These are phyloP conservation scores for Hysterium pulicare DNA, from an alignment of 2,329 filamentous ascomycete species.

Conservation along the genomic window DNA sequence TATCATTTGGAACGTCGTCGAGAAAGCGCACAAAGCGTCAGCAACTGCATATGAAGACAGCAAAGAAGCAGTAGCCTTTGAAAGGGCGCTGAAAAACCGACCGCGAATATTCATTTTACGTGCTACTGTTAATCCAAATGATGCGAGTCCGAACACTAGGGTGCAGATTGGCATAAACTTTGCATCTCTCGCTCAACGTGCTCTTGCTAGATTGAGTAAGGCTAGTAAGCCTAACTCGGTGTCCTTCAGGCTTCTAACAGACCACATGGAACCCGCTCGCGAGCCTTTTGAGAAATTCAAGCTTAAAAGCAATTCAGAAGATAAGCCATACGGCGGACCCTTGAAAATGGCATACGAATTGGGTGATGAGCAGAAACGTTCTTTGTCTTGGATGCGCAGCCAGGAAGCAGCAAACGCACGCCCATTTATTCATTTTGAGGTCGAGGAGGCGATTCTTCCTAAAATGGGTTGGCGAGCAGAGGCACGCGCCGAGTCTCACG, in stretches of 20 bases:
- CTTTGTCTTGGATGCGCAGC: conserved; percentile 57
- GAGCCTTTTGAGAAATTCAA: conserved; percentile 39
- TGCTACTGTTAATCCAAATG: conserved; percentile 15
- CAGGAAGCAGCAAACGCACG: conserved; percentile 47
- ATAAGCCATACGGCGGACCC: conserved; percentile 23
- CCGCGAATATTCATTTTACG: conserved; percentile 29
- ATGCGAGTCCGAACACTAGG: conserved; percentile 19
- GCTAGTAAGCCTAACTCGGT: conserved; percentile 25
- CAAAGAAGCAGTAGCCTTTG: conserved; percentile 48
- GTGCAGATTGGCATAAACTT: conserved; percentile 44
- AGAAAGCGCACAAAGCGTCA: conserved; percentile 3
- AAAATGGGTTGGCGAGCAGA: conserved; percentile 57
- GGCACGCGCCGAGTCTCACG: conserved; percentile 44
- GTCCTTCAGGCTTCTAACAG: conserved; percentile 47
- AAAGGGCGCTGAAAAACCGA: conserved; percentile 49
- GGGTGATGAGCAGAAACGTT: conserved; percentile 52
- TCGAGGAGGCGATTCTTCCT: conserved; percentile 53
- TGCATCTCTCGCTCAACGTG: conserved; percentile 43
- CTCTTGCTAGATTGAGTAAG: conserved; percentile 29
- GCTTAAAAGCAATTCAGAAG: conserved; percentile 42
- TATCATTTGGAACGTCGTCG: conserved; percentile 23
- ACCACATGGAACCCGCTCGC: conserved; percentile 38
- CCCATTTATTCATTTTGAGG: conserved; percentile 40
- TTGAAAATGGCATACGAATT: conserved; percentile 37
- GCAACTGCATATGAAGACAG: conserved; percentile 34